Base-by-base conservation (phyloP, 352 stramenopile species). In the Pythium oligandrum region DNA sequence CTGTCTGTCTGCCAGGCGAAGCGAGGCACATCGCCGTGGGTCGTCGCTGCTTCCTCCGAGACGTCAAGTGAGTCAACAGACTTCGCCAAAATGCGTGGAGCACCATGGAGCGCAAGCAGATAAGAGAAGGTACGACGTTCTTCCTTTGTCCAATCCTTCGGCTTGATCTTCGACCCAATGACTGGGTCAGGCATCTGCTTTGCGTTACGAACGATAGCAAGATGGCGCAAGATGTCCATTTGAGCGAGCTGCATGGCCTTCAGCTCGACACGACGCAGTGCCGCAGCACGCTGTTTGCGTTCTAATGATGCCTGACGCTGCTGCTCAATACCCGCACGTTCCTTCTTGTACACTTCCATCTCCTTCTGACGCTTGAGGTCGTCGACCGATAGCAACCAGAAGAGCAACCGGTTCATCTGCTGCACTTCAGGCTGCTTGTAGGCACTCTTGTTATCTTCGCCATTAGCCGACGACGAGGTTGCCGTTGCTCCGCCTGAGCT, bases 391-490 rank as follows among this genome's bases (percentile, higher is more conserved):
- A 95, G 61, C 30, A 95, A 61, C 85, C 85, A 95, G 39, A 88
- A 75, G 36, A 95, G 63, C 50, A 95, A 59, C 1, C 85, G 81
- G 57, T 95, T 95, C 85, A 95, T 95, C 51, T 89, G 78, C 59
- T 95, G 85, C 53, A 95, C 85, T 52, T 95, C 85, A 0, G 85
- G 85, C 55, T 93, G 83, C 61, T 90, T 92, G 53, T 90, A 95
- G 40, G 59, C 58, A 37, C 74, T 76, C 44, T 69, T 71, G 3
- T 70, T 53, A 26, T n/a, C 40, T 45, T 5, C 53, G 11, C 37
- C 55, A 37, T 30, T 36, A 7, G 10, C 47, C n/a, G 31, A 12
- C 1, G 43, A 17, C 9, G 47, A 12, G 4, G 55, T 37, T 32
- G 8, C 56, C 63, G 9, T 54, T 50, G n/a, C 47, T 59, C n/a